Evolutionary conservation across 2,329 filamentous ascomycete genomes (phyloP).

Genomic region (Mollisia scopiformis): DNA sequence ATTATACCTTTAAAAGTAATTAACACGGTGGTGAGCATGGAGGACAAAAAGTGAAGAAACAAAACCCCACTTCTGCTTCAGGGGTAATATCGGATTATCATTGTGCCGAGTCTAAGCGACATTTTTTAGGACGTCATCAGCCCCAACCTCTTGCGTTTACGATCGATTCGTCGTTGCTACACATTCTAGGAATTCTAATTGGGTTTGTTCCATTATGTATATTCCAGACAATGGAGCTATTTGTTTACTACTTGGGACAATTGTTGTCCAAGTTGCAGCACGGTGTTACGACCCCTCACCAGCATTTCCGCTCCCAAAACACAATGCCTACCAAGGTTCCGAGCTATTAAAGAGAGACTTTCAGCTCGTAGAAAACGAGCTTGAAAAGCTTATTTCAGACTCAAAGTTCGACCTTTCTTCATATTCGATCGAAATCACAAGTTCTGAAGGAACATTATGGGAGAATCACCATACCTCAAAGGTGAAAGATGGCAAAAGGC

Average conservation of each 20-base stretch:
- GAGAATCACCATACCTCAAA: background rate
- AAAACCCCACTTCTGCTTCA: too few species aligned
- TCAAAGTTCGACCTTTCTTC: background rate
- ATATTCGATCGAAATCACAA: conserved; percentile 3
- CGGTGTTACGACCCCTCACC: conserved; percentile 3
- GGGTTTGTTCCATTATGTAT: background rate
- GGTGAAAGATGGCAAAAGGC: background rate
- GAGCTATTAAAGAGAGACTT: background rate
- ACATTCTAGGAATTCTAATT: background rate
- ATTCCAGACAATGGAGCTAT: background rate
- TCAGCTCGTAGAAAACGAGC: background rate
- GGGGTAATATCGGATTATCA: background rate
- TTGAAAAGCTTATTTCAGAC: conserved; percentile 1
- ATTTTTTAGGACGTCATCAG: background rate
- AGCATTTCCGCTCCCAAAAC: conserved; percentile 4
- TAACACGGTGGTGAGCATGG: too few species aligned
- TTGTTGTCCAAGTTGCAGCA: background rate
- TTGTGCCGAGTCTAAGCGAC: background rate
- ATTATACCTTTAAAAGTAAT: too few species aligned
- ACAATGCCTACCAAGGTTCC: background rate
- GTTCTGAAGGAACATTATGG: background rate
- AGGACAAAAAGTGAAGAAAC: too few species aligned
- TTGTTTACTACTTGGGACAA: background rate
- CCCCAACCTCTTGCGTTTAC: background rate
- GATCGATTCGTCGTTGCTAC: background rate